These are phyloP conservation scores for Coniferiporia weirii DNA, from an alignment of 1,284 basidiomycete species.

Conservation along the genomic window DNA sequence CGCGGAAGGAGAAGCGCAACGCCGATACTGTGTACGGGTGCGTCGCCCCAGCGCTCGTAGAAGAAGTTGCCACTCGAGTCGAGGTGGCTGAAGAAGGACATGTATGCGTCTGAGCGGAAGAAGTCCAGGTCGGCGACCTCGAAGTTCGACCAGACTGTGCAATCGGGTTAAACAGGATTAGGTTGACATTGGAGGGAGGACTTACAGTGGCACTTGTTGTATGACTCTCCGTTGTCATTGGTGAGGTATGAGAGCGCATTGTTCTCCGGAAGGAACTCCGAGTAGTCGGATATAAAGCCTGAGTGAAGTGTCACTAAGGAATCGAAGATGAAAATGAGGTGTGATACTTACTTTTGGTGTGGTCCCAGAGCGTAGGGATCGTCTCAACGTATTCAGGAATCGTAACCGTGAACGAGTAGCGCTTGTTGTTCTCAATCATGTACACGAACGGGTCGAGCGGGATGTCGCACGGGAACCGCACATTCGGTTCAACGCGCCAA, in stretches of 20 bases:
- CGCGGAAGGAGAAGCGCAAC: constrained; percentile 58
- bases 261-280: constrained; percentile 55
- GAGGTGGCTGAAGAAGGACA: constrained; percentile 66
- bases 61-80: constrained; percentile 73
- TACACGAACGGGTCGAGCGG: constrained; percentile 69
- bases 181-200: neutral
- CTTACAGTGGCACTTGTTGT: constrained; percentile 75
- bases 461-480: constrained; percentile 72
- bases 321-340: neutral
- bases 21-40: constrained; percentile 75
- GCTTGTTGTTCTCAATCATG: constrained; percentile 70
- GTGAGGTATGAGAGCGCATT: constrained; percentile 70
- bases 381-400: constrained; percentile 73
- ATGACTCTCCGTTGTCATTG: constrained; percentile 55
- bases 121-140: constrained; percentile 69
- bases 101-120: constrained; percentile 60
- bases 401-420: constrained; percentile 57
- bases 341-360: constrained; percentile 40
- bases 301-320: neutral
- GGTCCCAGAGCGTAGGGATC: constrained; percentile 69
- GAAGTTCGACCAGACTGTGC: constrained; percentile 68
- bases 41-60: constrained; percentile 80
- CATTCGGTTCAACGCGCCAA: constrained; percentile 66
- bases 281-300: constrained; percentile 61
- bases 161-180: constrained; percentile 29